A percentile compares a stretch with the other conserved stretches of the same genome.
Conservation (phyloP, 2,329 filamentous ascomycete genomes). For the Byssochlamys sp. region DNA sequence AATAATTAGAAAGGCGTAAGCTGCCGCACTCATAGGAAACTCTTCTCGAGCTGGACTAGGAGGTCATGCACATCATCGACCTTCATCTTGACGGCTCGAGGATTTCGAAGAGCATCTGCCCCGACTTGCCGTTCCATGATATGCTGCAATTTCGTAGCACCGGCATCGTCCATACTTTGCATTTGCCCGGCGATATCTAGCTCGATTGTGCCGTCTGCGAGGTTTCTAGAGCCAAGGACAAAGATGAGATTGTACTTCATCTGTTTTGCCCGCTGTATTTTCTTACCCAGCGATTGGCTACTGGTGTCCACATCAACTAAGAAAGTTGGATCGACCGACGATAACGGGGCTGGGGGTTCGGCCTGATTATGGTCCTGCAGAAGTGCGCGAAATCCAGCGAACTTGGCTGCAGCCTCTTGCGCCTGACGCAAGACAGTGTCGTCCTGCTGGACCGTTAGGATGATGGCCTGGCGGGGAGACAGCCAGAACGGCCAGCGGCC, state of each 20-base stretch:
- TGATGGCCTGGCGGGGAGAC: slow-evolving; percentile 65
- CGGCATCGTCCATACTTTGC: slow-evolving; percentile 30
- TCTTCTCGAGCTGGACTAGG: slow-evolving; percentile 27
- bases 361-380: slow-evolving; percentile 13
- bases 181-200: slow-evolving; percentile 34
- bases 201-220: slow-evolving; percentile 48
- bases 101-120: slow-evolving; percentile 20
- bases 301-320: slow-evolving; percentile 62
- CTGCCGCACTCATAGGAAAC: slow-evolving; percentile 22
- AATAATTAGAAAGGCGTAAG: neutral
- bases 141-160: slow-evolving; percentile 16
- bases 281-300: slow-evolving; percentile 54
- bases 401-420: slow-evolving; percentile 42
- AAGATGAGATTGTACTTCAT: slow-evolving; percentile 67
- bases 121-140: slow-evolving; percentile 18
- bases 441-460: slow-evolving; percentile 61
- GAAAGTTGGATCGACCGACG: slow-evolving; percentile 51
- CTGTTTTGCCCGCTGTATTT: slow-evolving; percentile 60
- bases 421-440: slow-evolving; percentile 36
- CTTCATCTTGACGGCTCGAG: slow-evolving; percentile 26
- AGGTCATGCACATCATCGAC: slow-evolving; percentile 29
- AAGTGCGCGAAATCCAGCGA: slow-evolving; percentile 33
- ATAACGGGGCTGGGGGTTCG: slow-evolving; percentile 27
- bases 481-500: slow-evolving; percentile 83
- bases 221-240: slow-evolving; percentile 59